A percentile compares a stretch with the other conserved stretches of the same genome.
These are phyloP conservation scores for Cordyceps farinosa DNA, from an alignment of 2,329 filamentous ascomycete species.

Conservation along the genomic window DNA sequence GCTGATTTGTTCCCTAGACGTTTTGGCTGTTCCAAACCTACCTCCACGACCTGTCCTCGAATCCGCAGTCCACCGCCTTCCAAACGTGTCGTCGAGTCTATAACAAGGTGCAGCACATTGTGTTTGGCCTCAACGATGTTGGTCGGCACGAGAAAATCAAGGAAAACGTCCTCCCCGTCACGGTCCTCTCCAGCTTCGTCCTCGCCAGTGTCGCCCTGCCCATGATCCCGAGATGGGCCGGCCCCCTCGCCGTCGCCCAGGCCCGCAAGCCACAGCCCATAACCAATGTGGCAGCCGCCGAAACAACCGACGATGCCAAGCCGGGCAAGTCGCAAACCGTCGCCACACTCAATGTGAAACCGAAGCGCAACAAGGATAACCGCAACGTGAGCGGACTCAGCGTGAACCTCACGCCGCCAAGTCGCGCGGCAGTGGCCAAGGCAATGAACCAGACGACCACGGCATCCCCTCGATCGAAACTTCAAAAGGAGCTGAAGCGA, in stretches of 20 bases:
- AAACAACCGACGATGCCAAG: conserved; percentile 47
- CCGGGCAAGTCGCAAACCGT: conserved; percentile 68
- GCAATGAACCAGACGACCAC: conserved; percentile 21
- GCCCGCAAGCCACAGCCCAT: conserved; percentile 65
- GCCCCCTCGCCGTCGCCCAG: conserved; percentile 77
- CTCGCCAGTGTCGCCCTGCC: conserved; percentile 73
- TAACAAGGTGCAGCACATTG: conserved; percentile 84
- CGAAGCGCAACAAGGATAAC: conserved; percentile 45
- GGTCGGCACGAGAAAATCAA: conserved; percentile 70
- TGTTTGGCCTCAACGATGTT: conserved; percentile 72
- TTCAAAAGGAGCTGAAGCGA: conserved; percentile 39
- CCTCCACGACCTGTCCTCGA: conserved; percentile 72
- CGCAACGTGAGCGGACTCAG: conserved; percentile 46
- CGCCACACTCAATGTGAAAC: conserved; percentile 45
- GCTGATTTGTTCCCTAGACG: conserved; percentile 51
- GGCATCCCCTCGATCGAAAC: conserved; percentile 23
- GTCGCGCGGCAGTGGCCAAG: conserved; percentile 24
- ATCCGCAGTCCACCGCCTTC: conserved; percentile 73
- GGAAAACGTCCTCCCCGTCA: conserved; percentile 77
- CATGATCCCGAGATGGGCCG: conserved; percentile 71
- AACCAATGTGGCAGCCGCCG: conserved; percentile 26
- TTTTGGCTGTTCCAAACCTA: conserved; percentile 92
- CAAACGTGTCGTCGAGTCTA: conserved; percentile 80
- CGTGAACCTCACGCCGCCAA: conserved; percentile 28
- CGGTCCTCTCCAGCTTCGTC: conserved; percentile 75